Base-by-base conservation (phyloP, 2,329 filamentous ascomycete species). In the Aureobasidium namibiae region DNA sequence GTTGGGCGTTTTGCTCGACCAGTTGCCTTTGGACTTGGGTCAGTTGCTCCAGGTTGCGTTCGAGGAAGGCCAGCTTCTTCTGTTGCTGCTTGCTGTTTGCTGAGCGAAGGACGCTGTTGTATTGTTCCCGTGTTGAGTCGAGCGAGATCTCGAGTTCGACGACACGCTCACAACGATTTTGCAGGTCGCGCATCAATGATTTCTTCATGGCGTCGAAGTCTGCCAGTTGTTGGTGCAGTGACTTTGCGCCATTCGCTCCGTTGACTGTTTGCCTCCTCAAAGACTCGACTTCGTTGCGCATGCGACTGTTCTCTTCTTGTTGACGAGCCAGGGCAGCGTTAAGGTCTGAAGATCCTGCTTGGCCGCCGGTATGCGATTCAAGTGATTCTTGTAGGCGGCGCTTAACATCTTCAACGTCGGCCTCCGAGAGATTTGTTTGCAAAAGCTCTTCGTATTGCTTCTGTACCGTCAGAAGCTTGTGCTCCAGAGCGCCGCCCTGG, bases 201-300 rank as follows among this genome's bases (percentile, higher is more conserved):
- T 99, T 99, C 85, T 99, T 99, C 92, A 99, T 99, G 61, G 90
- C 89, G 74, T 99, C 94, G 67, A 99, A 99, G 72, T 99, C 94
- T 61, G 92, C 90, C 74, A 99, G 95, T 76, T 97, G 94, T 77
- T 99, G 92, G 72, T 95, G 91, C 45, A 97, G 84, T 13, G 90
- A 95, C 81, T 96, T 96, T 59, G 84, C 77, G 70, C 87, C 75
- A 54, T 78, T 75, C 21, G 77, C 74, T 44, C 84, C 84, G 63
- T 85, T 90, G 26, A 64, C 82, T 81, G 52, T 82, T 78, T 69
- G 67, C 78, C 90, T 90, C 71, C 92, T 88, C 13, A 94, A 81
- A 62, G 91, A 87, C 44, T 95, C 89, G 48, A 96, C 85, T 34
- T 92, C 83, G 34, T 83, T 81, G 75, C 88, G 90, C 74, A 96